A percentile compares a stretch with the other conserved stretches of the same genome.
Conservation (phyloP, 2,329 filamentous ascomycete genomes). For the Amylocarpus encephaloides region DNA sequence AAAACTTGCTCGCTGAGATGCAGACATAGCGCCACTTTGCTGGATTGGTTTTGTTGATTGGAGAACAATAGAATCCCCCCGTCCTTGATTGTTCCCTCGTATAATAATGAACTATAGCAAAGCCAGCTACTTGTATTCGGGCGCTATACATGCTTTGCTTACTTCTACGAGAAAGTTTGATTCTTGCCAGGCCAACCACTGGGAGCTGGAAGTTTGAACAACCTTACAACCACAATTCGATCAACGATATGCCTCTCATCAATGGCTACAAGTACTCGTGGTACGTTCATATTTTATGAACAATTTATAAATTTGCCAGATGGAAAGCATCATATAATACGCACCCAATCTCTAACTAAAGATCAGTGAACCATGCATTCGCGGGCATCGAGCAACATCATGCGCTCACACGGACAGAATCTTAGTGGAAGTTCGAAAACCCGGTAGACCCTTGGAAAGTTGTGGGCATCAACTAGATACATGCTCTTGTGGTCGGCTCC, state of each 20-base stretch:
- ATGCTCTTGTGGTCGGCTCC: conserved; percentile 22
- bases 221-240: neutral
- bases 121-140: too few species aligned
- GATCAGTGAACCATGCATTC: conserved; percentile 25
- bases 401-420: conserved; percentile 25
- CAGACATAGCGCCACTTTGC: too few species aligned
- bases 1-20: conserved; percentile 1
- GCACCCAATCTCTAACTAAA: neutral
- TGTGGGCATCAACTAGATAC: conserved; percentile 24
- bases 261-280: conserved; percentile 28
- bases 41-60: too few species aligned
- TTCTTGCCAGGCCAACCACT: neutral
- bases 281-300: conserved; percentile 13
- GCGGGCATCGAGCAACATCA: conserved; percentile 27
- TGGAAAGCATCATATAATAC: neutral
- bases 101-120: too few species aligned
- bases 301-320: neutral
- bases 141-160: too few species aligned
- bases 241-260: conserved; percentile 24
- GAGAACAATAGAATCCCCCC: too few species aligned
- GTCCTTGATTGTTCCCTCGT: too few species aligned
- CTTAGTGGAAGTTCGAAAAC: conserved; percentile 26
- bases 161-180: neutral
- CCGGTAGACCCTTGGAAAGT: conserved; percentile 25
- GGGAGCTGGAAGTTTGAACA: neutral